These are phyloP conservation scores for Mycothermus thermophilus DNA, from an alignment of 495 filamentous ascomycete genomes.

Conservation along the genomic window DNA sequence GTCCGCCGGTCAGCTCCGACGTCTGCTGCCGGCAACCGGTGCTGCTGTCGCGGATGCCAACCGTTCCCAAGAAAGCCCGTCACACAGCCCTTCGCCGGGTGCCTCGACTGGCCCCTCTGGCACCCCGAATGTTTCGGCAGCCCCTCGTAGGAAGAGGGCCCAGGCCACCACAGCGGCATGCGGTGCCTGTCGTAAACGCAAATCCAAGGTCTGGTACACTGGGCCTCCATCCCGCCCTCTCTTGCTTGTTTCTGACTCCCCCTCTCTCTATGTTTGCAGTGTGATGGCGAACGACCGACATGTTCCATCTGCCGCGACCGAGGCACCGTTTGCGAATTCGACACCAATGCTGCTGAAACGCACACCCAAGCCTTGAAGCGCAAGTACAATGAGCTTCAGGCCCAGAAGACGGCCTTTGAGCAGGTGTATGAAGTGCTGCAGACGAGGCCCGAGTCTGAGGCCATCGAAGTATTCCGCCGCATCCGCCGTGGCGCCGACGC, in stretches of 20 bases:
- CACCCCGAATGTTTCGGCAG: conserved; percentile 1
- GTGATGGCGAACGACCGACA: conserved; percentile 23
- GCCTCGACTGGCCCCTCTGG: not conserved
- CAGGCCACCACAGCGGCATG: conserved; percentile 40
- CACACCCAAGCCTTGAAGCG: conserved; percentile 29
- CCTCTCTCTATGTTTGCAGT: conserved; percentile 11
- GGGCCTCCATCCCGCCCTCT: not conserved
- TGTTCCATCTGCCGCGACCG: conserved; percentile 25
- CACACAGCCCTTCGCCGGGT: not conserved
- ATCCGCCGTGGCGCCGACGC: conserved; percentile 26
- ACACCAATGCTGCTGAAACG: conserved; percentile 25
- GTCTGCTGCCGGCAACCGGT: conserved; percentile 9
- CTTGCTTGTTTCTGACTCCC: not conserved
- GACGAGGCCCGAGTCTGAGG: conserved; percentile 19
- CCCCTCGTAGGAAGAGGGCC: conserved; percentile 14
- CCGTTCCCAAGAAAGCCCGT: not conserved
- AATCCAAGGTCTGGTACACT: conserved; percentile 34
- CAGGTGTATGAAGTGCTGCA: conserved; percentile 23
- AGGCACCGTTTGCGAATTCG: conserved; percentile 23
- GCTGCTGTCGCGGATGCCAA: not conserved
- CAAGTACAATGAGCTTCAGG: conserved; percentile 24
- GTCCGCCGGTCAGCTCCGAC: conserved; percentile 3
- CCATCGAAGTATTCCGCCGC: conserved; percentile 22
- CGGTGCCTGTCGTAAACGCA: conserved; percentile 39
- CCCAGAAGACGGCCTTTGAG: conserved; percentile 20